Conservation (phyloP, 192 early-diverging fungal genomes). For the Coemansia sp. region DNA sequence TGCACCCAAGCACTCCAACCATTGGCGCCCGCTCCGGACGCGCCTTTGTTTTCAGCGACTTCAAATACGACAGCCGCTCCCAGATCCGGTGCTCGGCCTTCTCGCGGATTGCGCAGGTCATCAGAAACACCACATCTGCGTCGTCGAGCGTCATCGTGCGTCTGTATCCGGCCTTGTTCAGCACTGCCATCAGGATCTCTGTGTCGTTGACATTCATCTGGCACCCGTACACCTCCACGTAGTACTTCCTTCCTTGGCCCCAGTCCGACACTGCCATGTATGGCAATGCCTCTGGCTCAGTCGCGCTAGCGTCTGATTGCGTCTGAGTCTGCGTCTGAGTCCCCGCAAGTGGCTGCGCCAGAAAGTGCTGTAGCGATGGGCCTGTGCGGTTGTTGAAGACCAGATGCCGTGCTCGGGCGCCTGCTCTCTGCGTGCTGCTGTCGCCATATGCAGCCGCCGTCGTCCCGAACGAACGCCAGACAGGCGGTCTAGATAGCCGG, state of each 20-base stretch:
- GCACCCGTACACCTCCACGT: constrained; percentile 78
- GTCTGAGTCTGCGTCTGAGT: too few species aligned
- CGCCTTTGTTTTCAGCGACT: constrained; percentile 59
- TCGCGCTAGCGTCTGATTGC: not conserved
- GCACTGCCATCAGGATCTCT: constrained; percentile 73
- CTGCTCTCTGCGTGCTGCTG: not conserved
- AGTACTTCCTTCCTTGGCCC: constrained; percentile 66
- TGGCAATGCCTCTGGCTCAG: constrained; percentile 37
- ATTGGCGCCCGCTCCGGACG: constrained; percentile 60
- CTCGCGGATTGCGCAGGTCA: constrained; percentile 78
- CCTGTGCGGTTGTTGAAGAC: constrained; percentile 53
- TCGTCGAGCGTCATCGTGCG: constrained; percentile 58
- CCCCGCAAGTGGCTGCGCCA: constrained; percentile 33
- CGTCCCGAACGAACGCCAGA: not conserved
- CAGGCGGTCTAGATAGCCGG: not conserved
- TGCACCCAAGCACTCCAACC: constrained; percentile 78
- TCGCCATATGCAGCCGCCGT: not conserved
- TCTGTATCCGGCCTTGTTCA: constrained; percentile 67
- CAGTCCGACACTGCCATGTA: constrained; percentile 52
- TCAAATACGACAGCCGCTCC: constrained; percentile 61
- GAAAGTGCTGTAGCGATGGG: constrained; percentile 53
- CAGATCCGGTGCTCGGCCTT: constrained; percentile 76
- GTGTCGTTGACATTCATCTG: constrained; percentile 84
- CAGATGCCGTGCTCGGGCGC: constrained; percentile 20
- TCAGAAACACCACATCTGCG: constrained; percentile 70